phyloP scores from a whole-genome alignment of 2,329 filamentous ascomycete species.

The Penicillium sp. region DNA sequence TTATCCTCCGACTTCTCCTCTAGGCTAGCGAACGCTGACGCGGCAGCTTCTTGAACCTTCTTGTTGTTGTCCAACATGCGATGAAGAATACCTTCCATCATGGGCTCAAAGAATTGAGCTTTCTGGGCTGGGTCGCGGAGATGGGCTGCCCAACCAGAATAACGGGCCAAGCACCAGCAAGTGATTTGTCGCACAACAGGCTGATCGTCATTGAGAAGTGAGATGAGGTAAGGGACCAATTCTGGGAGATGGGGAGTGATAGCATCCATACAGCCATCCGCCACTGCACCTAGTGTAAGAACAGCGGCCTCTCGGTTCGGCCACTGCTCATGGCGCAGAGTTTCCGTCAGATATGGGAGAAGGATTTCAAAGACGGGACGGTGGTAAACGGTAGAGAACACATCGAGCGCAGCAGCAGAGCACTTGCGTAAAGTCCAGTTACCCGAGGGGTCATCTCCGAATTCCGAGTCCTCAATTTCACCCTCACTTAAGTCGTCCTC shows the following conservation, averaged over 20 bases:
- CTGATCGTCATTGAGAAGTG: slow-evolving; percentile 77
- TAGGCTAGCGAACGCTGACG: slow-evolving; percentile 91
- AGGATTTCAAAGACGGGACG: slow-evolving; percentile 86
- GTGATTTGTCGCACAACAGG: slow-evolving; percentile 95
- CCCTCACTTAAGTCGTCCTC: slow-evolving; percentile 83
- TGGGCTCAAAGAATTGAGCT: slow-evolving; percentile 80
- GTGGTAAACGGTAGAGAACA: slow-evolving; percentile 88
- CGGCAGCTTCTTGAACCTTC: slow-evolving; percentile 93
- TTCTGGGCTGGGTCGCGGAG: slow-evolving; percentile 67
- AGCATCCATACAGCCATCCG: slow-evolving; percentile 87
- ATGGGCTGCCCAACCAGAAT: slow-evolving; percentile 86
- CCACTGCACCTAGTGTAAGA: slow-evolving; percentile 88
- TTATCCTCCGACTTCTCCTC: slow-evolving; percentile 87
- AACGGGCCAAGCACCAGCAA: slow-evolving; percentile 94
- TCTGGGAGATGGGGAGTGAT: slow-evolving; percentile 89
- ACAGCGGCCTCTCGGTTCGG: slow-evolving; percentile 90
- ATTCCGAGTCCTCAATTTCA: slow-evolving; percentile 74
- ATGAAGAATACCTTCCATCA: slow-evolving; percentile 93
- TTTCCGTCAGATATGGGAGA: slow-evolving; percentile 86
- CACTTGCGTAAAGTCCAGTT: slow-evolving; percentile 96
- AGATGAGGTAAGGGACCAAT: slow-evolving; percentile 85
- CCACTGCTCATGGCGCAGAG: slow-evolving; percentile 87
- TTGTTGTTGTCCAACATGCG: slow-evolving; percentile 98
- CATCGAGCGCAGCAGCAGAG: slow-evolving; percentile 90
- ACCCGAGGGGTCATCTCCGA: slow-evolving; percentile 76